phyloP scores from a whole-genome alignment of 805 yeast species.

The Ogataea henricii region DNA sequence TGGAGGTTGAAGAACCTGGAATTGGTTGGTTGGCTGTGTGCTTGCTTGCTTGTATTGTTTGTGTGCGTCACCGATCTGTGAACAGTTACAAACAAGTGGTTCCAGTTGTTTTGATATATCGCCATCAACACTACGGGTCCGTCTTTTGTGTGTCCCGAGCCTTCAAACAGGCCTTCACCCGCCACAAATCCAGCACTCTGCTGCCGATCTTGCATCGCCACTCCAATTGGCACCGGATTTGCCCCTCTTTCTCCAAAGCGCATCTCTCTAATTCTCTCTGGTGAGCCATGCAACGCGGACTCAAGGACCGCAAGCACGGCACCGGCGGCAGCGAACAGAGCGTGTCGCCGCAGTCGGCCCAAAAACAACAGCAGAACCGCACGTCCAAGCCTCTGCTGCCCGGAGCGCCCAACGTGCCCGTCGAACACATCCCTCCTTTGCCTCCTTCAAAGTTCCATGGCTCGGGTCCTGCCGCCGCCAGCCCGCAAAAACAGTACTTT shows the following conservation, averaged over 20 bases:
- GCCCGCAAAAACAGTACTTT: constrained; percentile 7
- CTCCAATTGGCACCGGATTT: not conserved
- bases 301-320: constrained; percentile 5
- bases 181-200: not conserved
- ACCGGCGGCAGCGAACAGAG: constrained; percentile 9
- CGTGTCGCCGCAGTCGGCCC: not conserved
- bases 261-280: not conserved
- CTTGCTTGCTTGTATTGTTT: not conserved
- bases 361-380: not conserved
- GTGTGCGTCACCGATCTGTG: not conserved
- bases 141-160: not conserved
- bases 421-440: constrained; percentile 18
- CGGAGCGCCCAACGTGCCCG: not conserved
- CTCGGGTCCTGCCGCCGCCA: not conserved
- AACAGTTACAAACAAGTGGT: not conserved
- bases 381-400: not conserved
- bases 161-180: not conserved
- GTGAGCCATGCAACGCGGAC: constrained; percentile 9
- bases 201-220: not conserved
- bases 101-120: not conserved
- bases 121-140: not conserved
- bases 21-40: constrained; percentile 4
- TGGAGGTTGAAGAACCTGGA: constrained; percentile 1
- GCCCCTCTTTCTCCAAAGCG: no score
- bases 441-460: constrained; percentile 20